phyloP scores from a whole-genome alignment of 2,329 filamentous ascomycete genomes.

The Tricladium varicosporioides region DNA sequence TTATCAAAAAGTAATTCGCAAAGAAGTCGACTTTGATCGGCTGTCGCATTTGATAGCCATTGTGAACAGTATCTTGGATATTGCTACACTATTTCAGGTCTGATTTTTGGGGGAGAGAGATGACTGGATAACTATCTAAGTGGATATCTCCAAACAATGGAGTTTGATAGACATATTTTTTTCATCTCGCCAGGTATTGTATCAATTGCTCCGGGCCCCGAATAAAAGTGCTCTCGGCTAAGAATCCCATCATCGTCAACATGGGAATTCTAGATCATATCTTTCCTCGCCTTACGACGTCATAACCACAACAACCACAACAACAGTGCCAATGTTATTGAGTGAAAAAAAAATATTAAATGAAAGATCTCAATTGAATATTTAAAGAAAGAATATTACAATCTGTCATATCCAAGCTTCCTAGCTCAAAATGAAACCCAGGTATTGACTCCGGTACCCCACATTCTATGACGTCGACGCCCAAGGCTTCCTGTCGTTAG shows the following conservation, averaged over 20 bases:
- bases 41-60: too few species aligned
- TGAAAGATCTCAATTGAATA: not conserved
- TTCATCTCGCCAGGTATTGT: not conserved
- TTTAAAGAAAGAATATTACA: not conserved
- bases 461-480: not conserved
- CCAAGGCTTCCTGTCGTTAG: not conserved
- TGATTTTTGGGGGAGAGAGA: too few species aligned
- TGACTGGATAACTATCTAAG: too few species aligned
- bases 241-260: not conserved
- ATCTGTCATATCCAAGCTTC: not conserved
- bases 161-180: too few species aligned
- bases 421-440: too few species aligned
- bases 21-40: too few species aligned
- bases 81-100: too few species aligned
- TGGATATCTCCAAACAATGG: too few species aligned
- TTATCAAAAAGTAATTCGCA: too few species aligned
- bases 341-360: not conserved
- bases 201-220: not conserved
- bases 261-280: not conserved
- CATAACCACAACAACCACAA: too few species aligned
- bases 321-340: too few species aligned
- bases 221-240: not conserved
- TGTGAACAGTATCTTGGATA: too few species aligned
- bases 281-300: not conserved
- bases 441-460: not conserved